phyloP scores from a whole-genome alignment of 2,329 filamentous ascomycete species.

The Colletotrichum echinochloae region DNA sequence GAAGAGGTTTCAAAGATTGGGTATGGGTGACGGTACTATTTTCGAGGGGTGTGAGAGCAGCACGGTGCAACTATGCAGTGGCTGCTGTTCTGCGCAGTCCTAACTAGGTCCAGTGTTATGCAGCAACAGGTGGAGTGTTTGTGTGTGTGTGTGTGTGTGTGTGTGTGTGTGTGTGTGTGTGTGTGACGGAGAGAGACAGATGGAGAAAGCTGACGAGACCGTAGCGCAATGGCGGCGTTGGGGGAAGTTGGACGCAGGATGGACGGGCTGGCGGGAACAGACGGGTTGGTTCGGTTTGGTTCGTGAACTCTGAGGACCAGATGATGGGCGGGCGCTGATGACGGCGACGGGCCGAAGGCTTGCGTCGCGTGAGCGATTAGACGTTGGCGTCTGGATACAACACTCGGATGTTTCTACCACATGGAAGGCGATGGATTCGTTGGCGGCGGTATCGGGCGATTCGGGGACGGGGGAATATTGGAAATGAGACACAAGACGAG shows the following conservation, averaged over 20 bases:
- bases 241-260: constrained; percentile 19
- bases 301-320: constrained; percentile 15
- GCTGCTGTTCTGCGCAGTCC: constrained; percentile 5
- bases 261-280: constrained; percentile 23
- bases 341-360: constrained; percentile 19
- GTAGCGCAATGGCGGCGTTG: constrained; percentile 36
- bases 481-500: constrained; percentile 6
- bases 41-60: constrained; percentile 11
- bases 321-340: constrained; percentile 27
- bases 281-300: constrained; percentile 10
- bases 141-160: neutral
- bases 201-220: constrained; percentile 1
- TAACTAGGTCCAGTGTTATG: neutral
- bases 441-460: constrained; percentile 17
- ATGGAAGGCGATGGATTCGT: constrained; percentile 25
- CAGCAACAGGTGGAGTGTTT: neutral
- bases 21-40: constrained; percentile 9
- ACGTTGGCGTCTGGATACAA: neutral
- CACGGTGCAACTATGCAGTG: constrained; percentile 2
- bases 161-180: neutral
- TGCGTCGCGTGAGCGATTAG: constrained; percentile 31
- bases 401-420: constrained; percentile 14
- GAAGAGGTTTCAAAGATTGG: constrained; percentile 32
- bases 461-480: neutral
- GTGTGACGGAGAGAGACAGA: neutral